Percentiles rank a stretch among this genome's conserved stretches.
Conservation (phyloP, 2,329 filamentous ascomycete species). For the Chaetomiaceae sp. region DNA sequence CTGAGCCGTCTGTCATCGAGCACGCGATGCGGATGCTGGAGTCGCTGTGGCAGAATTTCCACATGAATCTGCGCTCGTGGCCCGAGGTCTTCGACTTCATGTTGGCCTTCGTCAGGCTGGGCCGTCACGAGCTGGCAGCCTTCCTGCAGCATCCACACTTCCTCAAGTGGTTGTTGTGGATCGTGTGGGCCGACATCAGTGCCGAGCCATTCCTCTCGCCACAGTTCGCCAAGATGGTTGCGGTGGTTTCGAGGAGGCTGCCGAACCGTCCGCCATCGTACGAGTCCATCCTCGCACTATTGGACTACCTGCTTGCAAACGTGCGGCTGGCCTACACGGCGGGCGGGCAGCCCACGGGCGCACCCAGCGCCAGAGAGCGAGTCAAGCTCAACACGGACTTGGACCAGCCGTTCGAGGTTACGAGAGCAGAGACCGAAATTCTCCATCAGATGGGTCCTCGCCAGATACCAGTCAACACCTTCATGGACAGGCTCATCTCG, state of each 20-base stretch:
- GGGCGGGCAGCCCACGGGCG: conserved; percentile 33
- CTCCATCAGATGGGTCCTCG: conserved; percentile 43
- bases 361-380: conserved; percentile 39
- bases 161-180: conserved; percentile 53
- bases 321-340: conserved; percentile 29
- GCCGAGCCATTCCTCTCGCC: conserved; percentile 42
- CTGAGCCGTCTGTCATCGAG: conserved; percentile 32
- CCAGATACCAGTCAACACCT: conserved; percentile 42
- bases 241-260: conserved; percentile 46
- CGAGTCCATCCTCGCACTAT: conserved; percentile 47
- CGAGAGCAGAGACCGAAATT: conserved; percentile 42
- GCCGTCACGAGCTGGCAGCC: conserved; percentile 51
- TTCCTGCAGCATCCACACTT: conserved; percentile 57
- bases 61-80: conserved; percentile 63
- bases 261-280: conserved; percentile 51
- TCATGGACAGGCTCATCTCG: conserved; percentile 62
- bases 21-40: conserved; percentile 46
- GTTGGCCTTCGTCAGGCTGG: conserved; percentile 59
- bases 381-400: conserved; percentile 31
- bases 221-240: conserved; percentile 54
- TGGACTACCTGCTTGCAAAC: conserved; percentile 41
- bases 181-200: conserved; percentile 55
- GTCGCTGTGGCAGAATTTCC: conserved; percentile 59
- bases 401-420: conserved; percentile 41
- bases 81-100: conserved; percentile 72